These are phyloP conservation scores for Penicillium flavigenum DNA, from an alignment of 495 filamentous ascomycete genomes.

Conservation along the genomic window DNA sequence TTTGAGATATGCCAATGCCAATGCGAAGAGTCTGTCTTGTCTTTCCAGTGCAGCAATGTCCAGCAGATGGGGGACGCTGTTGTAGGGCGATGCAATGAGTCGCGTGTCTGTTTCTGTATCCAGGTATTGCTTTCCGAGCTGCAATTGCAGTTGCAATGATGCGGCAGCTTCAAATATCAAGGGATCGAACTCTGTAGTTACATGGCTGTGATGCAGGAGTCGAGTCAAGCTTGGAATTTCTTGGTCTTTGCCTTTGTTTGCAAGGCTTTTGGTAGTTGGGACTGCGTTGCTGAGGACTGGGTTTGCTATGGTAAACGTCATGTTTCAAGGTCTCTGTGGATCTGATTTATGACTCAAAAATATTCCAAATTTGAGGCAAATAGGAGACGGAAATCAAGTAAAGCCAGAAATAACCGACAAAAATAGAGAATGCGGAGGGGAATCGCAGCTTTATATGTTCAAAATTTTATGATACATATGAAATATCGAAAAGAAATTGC, in stretches of 20 bases:
- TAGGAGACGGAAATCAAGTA: neutral
- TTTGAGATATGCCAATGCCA: constrained; percentile 62
- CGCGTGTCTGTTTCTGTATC: constrained; percentile 21
- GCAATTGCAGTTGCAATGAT: constrained; percentile 31
- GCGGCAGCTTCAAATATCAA: constrained; percentile 40
- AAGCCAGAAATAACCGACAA: too few species aligned
- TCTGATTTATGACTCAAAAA: neutral
- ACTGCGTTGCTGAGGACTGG: constrained; percentile 1
- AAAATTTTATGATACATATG: neutral
- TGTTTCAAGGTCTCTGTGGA: neutral
- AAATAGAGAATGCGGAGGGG: neutral
- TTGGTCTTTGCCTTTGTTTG: neutral
- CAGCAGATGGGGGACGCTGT: constrained; percentile 63
- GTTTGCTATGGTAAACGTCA: constrained; percentile 15
- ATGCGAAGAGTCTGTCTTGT: constrained; percentile 66
- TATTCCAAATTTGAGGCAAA: neutral
- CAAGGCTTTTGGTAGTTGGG: neutral
- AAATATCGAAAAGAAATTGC: neutral
- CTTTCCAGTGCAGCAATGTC: constrained; percentile 63
- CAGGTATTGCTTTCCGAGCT: constrained; percentile 8
- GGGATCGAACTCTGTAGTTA: constrained; percentile 37
- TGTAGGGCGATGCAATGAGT: constrained; percentile 74
- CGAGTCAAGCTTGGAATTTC: constrained; percentile 3
- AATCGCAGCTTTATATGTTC: neutral
- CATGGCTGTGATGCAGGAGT: constrained; percentile 32